phyloP scores from a whole-genome alignment of 192 early-diverging fungal species.

The Coemansia sp. region DNA sequence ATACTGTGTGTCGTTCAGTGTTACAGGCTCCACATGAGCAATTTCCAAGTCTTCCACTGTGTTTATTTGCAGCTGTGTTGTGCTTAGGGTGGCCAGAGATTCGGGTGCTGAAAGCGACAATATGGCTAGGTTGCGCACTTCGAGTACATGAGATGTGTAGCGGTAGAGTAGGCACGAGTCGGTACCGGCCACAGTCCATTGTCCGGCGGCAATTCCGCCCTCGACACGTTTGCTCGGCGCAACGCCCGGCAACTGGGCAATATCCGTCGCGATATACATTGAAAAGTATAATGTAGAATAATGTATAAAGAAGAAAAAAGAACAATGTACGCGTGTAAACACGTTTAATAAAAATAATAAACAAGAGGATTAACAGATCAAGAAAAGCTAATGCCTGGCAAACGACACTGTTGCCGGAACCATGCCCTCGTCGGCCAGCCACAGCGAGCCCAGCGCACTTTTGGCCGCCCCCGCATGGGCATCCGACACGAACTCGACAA shows the following conservation, averaged over 20 bases:
- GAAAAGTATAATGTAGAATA: neutral
- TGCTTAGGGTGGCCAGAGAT: conserved; percentile 38
- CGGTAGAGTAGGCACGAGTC: conserved; percentile 31
- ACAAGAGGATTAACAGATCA: neutral
- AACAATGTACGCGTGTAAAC: neutral
- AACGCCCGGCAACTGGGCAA: conserved; percentile 29
- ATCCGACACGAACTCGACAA: conserved; percentile 95
- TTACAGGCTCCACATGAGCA: conserved; percentile 22
- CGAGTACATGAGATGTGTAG: conserved; percentile 31
- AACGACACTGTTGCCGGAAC: conserved; percentile 36
- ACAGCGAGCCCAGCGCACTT: conserved; percentile 41
- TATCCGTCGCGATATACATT: conserved; percentile 33
- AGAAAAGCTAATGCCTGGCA: conserved; percentile 18
- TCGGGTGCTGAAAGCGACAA: conserved; percentile 17
- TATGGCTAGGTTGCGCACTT: conserved; percentile 25
- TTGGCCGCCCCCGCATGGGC: conserved; percentile 78
- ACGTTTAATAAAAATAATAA: neutral
- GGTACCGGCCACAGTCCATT: neutral
- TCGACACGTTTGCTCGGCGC: conserved; percentile 8
- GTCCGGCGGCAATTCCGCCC: conserved; percentile 19
- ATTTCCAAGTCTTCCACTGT: conserved; percentile 33
- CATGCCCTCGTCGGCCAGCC: conserved; percentile 12
- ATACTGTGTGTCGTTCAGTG: conserved; percentile 16
- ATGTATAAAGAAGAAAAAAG: neutral
- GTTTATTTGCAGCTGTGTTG: conserved; percentile 28